These are phyloP conservation scores for Rhizopogon roseolus DNA, from an alignment of 768 basidiomycete genomes.

Conservation along the genomic window DNA sequence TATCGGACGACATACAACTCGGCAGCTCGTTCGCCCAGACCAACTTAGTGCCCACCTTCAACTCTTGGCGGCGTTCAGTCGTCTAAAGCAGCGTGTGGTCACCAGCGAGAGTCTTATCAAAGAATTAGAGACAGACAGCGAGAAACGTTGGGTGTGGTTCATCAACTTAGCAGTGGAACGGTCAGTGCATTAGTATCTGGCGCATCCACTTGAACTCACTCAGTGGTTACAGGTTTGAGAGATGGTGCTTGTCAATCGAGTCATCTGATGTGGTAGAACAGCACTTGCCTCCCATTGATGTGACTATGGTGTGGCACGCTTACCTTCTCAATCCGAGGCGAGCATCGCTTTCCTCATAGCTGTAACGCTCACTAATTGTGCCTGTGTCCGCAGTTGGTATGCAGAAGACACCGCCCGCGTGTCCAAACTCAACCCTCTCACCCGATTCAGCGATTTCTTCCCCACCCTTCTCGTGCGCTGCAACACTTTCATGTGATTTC, in stretches of 20 bases:
- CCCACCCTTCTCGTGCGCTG: slow-evolving; percentile 8
- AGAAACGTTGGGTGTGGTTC: slow-evolving; percentile 35
- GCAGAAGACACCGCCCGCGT: slow-evolving; percentile 13
- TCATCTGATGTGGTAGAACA: neutral
- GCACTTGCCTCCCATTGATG: slow-evolving; percentile 31
- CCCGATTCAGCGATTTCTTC: slow-evolving; percentile 5
- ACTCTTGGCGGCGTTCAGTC: slow-evolving; percentile 23
- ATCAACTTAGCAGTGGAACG: slow-evolving; percentile 33
- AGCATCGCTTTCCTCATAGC: neutral
- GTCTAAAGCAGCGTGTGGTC: slow-evolving; percentile 13
- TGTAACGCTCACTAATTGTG: neutral
- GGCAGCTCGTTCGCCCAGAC: slow-evolving; percentile 14
- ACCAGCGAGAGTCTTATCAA: slow-evolving; percentile 10
- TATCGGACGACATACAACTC: slow-evolving; percentile 4
- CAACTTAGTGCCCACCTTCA: slow-evolving; percentile 28
- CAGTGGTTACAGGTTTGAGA: slow-evolving; percentile 25
- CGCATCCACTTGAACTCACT: neutral
- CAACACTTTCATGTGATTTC: neutral
- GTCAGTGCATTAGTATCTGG: slow-evolving; percentile 8
- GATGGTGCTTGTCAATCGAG: slow-evolving; percentile 23
- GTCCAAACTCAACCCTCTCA: neutral
- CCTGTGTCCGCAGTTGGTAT: slow-evolving; percentile 16
- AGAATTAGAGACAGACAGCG: slow-evolving; percentile 19
- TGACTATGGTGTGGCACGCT: slow-evolving; percentile 37
- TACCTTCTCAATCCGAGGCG: slow-evolving; percentile 36